Evolutionary conservation across 192 early-diverging fungal genomes (phyloP), one percentile per base, ranked within the genome.

Genomic region (Coemansia sp.): DNA sequence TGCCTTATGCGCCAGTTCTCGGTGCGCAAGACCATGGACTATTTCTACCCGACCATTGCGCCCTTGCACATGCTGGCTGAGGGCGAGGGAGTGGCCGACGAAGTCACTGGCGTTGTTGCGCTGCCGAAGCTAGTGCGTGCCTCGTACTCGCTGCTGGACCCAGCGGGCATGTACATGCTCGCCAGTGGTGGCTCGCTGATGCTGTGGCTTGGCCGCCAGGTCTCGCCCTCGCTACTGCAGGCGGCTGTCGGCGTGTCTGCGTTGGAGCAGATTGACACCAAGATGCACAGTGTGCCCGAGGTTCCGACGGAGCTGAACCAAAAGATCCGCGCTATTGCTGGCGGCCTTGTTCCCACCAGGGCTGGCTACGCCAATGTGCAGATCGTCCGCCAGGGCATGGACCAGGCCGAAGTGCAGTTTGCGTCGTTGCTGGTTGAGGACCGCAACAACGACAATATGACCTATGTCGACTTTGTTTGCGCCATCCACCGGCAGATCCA

Each of bases 381-480:
- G 53, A 82, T 99, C 62, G 87, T 93, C 13, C 89, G 97, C 38
- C 94, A 97, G 65, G 88, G 89, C 34, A 67, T 92, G 68, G 97
- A 97, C 67, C 85, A 87, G 62, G 59, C 83, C 5, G 97, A 99
- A 69, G 72, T 87, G 10, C 89, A 92, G 60, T 94, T 97, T 76
- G 82, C 85, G 11, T 85, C 87, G 25, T 69, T 88, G 62, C 73
- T 99, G 64, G 75, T 89, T 13, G 97, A 99, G 79, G 97, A 99
- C 79, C 88, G 91, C 70, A 93, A 91, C 66, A 87, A 88, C 48
- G 94, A 92, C 48, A 86, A 87, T 57, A 89, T 93, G 90, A 88
- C 87, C 11, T 99, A 99, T 75, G 94, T 97, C 7, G 96, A 99
- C 67, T 97, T 89, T 64, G 73, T 99, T 25, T 92, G 91, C 50